Conservation (phyloP, 176 grass and related monocot genomes). For the Avena eriantha region DNA sequence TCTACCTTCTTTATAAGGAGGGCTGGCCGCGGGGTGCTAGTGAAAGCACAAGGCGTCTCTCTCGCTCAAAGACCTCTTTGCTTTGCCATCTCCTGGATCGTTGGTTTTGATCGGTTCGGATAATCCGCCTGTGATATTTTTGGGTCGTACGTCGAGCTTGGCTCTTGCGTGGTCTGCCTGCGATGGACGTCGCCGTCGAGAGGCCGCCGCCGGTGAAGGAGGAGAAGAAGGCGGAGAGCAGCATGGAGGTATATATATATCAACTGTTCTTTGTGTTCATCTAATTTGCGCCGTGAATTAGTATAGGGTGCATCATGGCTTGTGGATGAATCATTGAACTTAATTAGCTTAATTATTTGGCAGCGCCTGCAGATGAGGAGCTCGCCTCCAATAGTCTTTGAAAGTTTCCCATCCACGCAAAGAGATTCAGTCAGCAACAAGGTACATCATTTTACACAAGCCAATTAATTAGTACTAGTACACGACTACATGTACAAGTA, state of each 20-base stretch:
- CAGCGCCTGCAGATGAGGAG: conserved; percentile 35
- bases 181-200: conserved; percentile 54
- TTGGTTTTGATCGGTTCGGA: not conserved
- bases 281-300: not conserved
- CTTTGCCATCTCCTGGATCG: not conserved
- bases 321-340: not conserved
- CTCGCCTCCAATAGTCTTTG: conserved; percentile 46
- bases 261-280: not conserved
- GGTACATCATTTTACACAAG: conserved; percentile 20
- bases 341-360: not conserved
- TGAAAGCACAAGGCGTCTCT: conserved; percentile 33
- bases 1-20: conserved; percentile 49
- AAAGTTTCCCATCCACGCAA: conserved; percentile 45
- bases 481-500: not conserved
- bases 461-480: not conserved
- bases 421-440: conserved; percentile 41
- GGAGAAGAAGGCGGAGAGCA: conserved; percentile 43
- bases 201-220: conserved; percentile 42
- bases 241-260: not conserved
- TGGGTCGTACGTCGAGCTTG: not conserved
- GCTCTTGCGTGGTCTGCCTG: too few species aligned
- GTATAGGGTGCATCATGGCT: not conserved
- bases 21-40: not conserved
- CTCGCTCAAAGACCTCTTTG: not conserved
- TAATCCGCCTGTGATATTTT: too few species aligned